Base-by-base conservation (phyloP, 441 rosid species). In the Cnidoscolus chayamansa region DNA sequence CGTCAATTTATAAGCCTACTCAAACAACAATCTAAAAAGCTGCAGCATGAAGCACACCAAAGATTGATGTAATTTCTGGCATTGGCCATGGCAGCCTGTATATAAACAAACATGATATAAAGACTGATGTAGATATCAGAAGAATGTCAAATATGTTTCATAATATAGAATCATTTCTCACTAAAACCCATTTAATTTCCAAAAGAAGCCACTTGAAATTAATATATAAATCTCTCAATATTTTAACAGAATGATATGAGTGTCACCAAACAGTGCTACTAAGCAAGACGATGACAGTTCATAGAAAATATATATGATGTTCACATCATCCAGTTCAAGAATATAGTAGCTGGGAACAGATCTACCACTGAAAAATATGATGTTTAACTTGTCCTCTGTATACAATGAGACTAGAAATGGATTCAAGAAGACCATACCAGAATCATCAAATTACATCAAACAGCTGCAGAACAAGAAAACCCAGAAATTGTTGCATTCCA, bases 1-100 rank as follows among this genome's bases (percentile, higher is more conserved):
- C 49, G 50, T 48, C 54, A 47, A 72, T 75, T 79, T 79, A 77
- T 77, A 74, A 59, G 65, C 25, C 56, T 32, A 16, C 32, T 10
- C 65, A 57, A 72, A 16, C 54, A 62, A 45, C 58, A n/a, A 25
- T 66, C 47, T 25, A 31, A 67, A 59, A 10, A 54, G n/a, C 10
- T 48, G 51, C 47, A 70, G 66, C 73, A 60, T 47, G 65, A 47
- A 59, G 45, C 66, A 30, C 7, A 31, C 37, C 66, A 31, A 17
- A 49, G 5, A 10, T n/a, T 59, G 43, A 25, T 25, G 32, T 37
- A 30, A 31, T 45, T 31, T 47, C 10, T 70, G 56, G 56, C 45
- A 45, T 58, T 45, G 56, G 15, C 9, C 45, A 43, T 25, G 56
- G 25, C 54, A 30, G 30, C 37, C 67, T 17, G 17, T 2, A 45